Percentiles rank a stretch among this genome's conserved stretches.
These are phyloP conservation scores for Athelia psychrophila DNA, from an alignment of 1,284 basidiomycete species.

Conservation along the genomic window DNA sequence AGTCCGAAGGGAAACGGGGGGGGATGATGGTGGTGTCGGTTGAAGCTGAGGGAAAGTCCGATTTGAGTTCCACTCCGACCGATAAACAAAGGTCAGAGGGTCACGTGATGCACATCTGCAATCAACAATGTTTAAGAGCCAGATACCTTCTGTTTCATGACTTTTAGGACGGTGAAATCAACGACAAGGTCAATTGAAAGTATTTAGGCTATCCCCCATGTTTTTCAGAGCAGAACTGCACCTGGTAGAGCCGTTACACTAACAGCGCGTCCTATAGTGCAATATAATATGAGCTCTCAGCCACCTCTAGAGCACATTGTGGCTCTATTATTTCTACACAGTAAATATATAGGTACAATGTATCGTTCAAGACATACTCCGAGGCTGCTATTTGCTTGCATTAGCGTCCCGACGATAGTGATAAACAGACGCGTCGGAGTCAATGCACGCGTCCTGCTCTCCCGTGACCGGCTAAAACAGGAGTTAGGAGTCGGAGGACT, in stretches of 20 bases:
- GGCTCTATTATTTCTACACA: too few relatives aligned
- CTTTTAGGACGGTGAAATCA: too few relatives aligned
- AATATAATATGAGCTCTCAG: constrained; percentile 23
- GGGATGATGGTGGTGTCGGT: constrained; percentile 1
- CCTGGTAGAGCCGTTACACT: too few relatives aligned
- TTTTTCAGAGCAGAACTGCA: too few relatives aligned
- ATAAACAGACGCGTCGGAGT: neutral
- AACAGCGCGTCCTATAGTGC: constrained; percentile 11
- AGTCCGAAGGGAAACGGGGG: constrained; percentile 14
- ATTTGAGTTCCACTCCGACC: too few relatives aligned
- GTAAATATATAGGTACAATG: too few relatives aligned
- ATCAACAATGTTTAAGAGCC: too few relatives aligned
- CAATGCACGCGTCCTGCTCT: neutral
- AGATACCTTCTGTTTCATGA: too few relatives aligned
- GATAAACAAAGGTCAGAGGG: too few relatives aligned
- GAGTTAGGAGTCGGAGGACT: neutral
- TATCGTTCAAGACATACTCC: constrained; percentile 34
- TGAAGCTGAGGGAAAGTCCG: constrained; percentile 38
- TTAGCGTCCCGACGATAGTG: constrained; percentile 6
- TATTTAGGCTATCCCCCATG: too few relatives aligned
- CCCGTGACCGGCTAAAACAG: neutral
- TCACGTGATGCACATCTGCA: too few relatives aligned
- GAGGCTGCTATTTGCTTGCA: constrained; percentile 35
- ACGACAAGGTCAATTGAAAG: too few relatives aligned
- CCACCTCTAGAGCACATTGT: constrained; percentile 7